Conservation (phyloP, 352 stramenopile species). For the Phytophthora colocasiae region DNA sequence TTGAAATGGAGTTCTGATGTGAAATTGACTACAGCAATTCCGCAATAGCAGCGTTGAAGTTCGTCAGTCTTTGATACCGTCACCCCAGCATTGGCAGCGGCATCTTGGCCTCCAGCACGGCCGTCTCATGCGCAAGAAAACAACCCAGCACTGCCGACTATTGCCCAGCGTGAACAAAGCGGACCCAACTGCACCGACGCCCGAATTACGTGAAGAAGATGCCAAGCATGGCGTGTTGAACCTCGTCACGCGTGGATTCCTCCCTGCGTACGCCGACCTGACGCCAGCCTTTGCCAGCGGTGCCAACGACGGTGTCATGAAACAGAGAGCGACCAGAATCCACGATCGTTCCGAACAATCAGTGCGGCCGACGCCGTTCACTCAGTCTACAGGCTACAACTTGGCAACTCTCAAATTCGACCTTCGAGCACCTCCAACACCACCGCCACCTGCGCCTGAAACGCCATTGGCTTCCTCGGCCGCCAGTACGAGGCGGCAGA, state of each 20-base stretch:
- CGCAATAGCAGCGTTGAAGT: slow-evolving; percentile 47
- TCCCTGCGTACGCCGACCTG: slow-evolving; percentile 65
- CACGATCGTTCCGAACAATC: slow-evolving; percentile 68
- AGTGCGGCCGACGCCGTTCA: slow-evolving; percentile 54
- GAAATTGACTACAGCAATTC: slow-evolving; percentile 40
- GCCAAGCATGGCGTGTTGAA: slow-evolving; percentile 69
- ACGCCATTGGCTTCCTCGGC: not conserved
- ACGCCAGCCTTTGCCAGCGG: slow-evolving; percentile 67
- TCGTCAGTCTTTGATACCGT: slow-evolving; percentile 28
- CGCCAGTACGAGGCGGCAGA: slow-evolving; percentile 18
- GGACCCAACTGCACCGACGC: slow-evolving; percentile 59
- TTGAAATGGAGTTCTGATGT: not conserved
- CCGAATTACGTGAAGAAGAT: slow-evolving; percentile 65
- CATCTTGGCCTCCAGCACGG: slow-evolving; percentile 32
- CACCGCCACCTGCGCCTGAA: slow-evolving; percentile 5
- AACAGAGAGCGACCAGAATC: slow-evolving; percentile 58
- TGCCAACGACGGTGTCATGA: slow-evolving; percentile 55
- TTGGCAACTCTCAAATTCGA: slow-evolving; percentile 84
- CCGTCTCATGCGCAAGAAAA: slow-evolving; percentile 68
- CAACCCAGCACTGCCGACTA: slow-evolving; percentile 53
- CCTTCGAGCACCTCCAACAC: slow-evolving; percentile 33
- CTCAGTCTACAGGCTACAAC: slow-evolving; percentile 75
- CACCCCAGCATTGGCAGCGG: slow-evolving; percentile 29
- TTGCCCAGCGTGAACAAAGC: slow-evolving; percentile 78
- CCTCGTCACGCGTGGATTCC: slow-evolving; percentile 74